Evolutionary conservation across 371 early-diverging fungal genomes (phyloP), one percentile per base, ranked within the genome.

Genomic region (Mucor piriformis): DNA sequence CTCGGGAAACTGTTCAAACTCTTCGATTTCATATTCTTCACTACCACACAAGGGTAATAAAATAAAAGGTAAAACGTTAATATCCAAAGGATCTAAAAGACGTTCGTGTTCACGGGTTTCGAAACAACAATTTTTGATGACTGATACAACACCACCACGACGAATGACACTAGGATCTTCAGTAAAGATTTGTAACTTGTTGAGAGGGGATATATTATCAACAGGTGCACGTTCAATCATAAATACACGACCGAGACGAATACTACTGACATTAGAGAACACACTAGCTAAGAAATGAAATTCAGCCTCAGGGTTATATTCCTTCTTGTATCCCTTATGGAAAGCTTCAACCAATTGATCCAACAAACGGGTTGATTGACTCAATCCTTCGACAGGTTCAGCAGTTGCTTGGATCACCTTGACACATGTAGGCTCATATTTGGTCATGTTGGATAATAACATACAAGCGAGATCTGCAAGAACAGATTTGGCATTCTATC

Each of bases 1-100:
- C 52, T 93, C 94, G 0, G 95, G 97, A 83, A 96, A 92, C 34
- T 86, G 86, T 43, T 95, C 95, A 86, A 92, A 92, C 58, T 96
- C 95, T 54, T 92, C 95, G 38, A 89, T 80, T 57, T 88, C 89
- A 61, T 90, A 94, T 57, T 96, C 96, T 63, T 96, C 96, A 5
- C 90, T 91, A 18, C 96, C 97, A 60, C 92, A 91, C 27, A 97
- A 81, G 16, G 97, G 97, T 35, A 96, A 77, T 33, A 97, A 70
- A 25, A 97, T 85, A 51, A 92, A 92, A 2, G 95, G 92, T 15
- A 95, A 72, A 27, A 94, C 72, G 59, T 95, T 92, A 53, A 92
- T 81, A 35, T 88, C 85, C 29, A 81, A 64, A 34, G 81, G 83
- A 53, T 89, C 79, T 44, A 93, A 65, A 24, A 93, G 66, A 20